Percentiles rank a stretch among this genome's conserved stretches.
phyloP scores from a whole-genome alignment of 352 stramenopile species.

The Globisporangium spiculum region DNA sequence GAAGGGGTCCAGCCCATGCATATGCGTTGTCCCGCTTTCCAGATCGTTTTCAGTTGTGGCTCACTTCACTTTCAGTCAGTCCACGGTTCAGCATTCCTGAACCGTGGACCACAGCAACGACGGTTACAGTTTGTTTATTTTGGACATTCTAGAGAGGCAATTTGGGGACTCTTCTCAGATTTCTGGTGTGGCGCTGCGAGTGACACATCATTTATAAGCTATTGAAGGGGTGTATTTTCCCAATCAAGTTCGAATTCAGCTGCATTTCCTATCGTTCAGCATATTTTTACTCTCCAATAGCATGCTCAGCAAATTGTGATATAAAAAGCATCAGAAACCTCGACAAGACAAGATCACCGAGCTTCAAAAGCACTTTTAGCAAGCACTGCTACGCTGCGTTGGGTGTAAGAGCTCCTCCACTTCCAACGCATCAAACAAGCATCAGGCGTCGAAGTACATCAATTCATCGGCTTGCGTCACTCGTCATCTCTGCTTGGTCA shows the following conservation, averaged over 20 bases:
- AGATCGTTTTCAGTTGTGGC: neutral
- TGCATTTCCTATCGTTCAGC: neutral
- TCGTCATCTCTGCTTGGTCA: neutral
- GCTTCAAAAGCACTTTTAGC: neutral
- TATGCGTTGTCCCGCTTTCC: neutral
- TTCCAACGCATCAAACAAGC: neutral
- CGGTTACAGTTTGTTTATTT: neutral
- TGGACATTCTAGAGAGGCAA: too few relatives aligned
- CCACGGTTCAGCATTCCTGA: neutral
- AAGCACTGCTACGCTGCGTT: too few relatives aligned
- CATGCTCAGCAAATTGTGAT: neutral
- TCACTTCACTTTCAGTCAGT: neutral
- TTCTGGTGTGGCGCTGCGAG: too few relatives aligned
- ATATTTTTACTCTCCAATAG: neutral
- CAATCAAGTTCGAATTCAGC: neutral
- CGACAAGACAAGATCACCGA: conserved; percentile 1
- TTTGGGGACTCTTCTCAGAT: too few relatives aligned
- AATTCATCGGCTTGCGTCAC: neutral
- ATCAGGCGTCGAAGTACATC: conserved; percentile 1
- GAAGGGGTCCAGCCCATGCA: neutral
- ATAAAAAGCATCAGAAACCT: neutral
- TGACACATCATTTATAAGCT: too few relatives aligned
- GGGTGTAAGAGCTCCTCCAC: neutral
- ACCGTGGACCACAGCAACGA: neutral
- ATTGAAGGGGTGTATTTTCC: too few relatives aligned